Evolutionary conservation across 2,329 filamentous ascomycete species (phyloP), one percentile per base, ranked within the genome.

Genomic region (Ustulina deusta): DNA sequence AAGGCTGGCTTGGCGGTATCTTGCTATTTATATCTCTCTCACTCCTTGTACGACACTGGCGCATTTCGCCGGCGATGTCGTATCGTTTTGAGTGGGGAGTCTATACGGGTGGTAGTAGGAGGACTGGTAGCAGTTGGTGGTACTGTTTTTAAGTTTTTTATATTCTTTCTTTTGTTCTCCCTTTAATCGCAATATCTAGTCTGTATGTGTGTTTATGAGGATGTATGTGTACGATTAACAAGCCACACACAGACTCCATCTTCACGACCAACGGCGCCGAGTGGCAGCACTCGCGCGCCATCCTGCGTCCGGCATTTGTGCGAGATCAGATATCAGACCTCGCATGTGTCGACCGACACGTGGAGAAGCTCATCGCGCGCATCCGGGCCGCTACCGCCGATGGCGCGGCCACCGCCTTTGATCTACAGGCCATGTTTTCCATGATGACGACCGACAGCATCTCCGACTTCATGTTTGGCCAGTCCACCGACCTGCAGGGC

Each of bases 331-430:
- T 87, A 40, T 89, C 90, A 40, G 91, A 95, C 76, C 83, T 95
- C 27, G 83, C 89, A 42, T 88, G 89, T 52, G 90, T 93, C 71
- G 91, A 94, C 75, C 82, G 83, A 20, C 92, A 95, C 76, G 84
- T 92, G 13, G 81, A 86, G 62, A 83, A 87, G 44, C 81, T 90
- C 49, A 80, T 93, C 59, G 79, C 86, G 34, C 83, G 83, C 5
- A 84, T 93, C 4, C 89, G 54, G 11, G 25, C 6, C 20, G 13
- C 89, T 0, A 78, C 74, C 0, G 78, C 74, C 13, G 83, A 89
- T 73, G 84, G 87, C 22, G 22, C 22, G 22, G 36, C 36, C 56
- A 77, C 78, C 1, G 82, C 80, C 0, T 81, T 93, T 22, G 89
- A 93, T 71, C 76, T 93, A 5, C 87, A 91, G 70, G 81, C 82